These are phyloP conservation scores for Pyrenula massariospora DNA, from an alignment of 495 filamentous ascomycete genomes.

Conservation along the genomic window DNA sequence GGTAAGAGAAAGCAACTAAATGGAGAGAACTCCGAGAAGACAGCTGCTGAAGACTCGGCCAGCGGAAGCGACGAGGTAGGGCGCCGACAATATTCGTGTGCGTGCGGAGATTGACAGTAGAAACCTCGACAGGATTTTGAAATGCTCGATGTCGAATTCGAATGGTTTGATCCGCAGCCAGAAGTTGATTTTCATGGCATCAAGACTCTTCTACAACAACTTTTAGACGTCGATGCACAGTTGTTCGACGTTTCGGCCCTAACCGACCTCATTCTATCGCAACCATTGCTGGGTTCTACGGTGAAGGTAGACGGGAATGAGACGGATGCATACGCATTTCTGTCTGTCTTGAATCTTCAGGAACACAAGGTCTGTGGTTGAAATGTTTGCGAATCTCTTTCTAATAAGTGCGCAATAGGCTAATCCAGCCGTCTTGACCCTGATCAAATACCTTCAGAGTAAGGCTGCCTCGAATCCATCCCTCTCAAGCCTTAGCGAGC, in stretches of 20 bases:
- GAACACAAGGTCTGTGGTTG: slow-evolving; percentile 58
- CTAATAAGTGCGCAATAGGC: too few relatives aligned
- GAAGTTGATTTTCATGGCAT: slow-evolving; percentile 90
- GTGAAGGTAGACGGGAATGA: slow-evolving; percentile 93
- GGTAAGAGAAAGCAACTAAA: background rate
- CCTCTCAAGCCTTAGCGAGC: slow-evolving; percentile 37
- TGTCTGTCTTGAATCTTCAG: slow-evolving; percentile 76
- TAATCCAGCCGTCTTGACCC: slow-evolving; percentile 53
- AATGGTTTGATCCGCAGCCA: slow-evolving; percentile 92
- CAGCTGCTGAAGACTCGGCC: background rate
- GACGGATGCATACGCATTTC: slow-evolving; percentile 86
- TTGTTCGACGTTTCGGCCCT: slow-evolving; percentile 80
- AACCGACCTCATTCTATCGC: slow-evolving; percentile 77
- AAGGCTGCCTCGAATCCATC: slow-evolving; percentile 41
- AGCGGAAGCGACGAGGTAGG: background rate
- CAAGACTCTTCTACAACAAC: slow-evolving; percentile 79
- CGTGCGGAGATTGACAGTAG: background rate
- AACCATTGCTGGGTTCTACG: slow-evolving; percentile 81
- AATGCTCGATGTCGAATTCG: slow-evolving; percentile 92
- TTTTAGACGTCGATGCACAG: slow-evolving; percentile 80
- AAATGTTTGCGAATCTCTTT: too few relatives aligned
- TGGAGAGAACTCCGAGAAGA: background rate
- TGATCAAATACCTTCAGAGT: slow-evolving; percentile 58
- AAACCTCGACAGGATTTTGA: slow-evolving; percentile 73
- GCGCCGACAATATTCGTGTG: too few relatives aligned